phyloP scores from a whole-genome alignment of 2,329 filamentous ascomycete species.

The Blastomyces gilchristii region DNA sequence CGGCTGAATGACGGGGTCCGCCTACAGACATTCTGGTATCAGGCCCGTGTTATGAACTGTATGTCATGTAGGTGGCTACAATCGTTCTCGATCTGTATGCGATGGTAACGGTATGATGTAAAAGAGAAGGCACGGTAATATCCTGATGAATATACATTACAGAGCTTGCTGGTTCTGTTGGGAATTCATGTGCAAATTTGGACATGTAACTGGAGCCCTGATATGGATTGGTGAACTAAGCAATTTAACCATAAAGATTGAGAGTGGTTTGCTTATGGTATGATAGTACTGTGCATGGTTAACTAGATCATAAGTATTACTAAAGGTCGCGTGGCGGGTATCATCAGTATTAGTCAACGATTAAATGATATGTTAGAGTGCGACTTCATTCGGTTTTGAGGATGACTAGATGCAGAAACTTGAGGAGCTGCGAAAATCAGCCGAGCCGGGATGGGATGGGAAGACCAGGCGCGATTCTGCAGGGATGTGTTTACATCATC shows the following conservation, averaged over 20 bases:
- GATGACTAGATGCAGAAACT: background rate
- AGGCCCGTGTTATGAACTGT: background rate
- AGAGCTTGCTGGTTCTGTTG: background rate
- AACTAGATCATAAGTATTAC: too few relatives aligned
- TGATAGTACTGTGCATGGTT: too few relatives aligned
- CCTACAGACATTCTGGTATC: background rate
- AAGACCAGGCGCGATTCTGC: background rate
- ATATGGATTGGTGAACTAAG: too few relatives aligned
- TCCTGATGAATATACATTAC: background rate
- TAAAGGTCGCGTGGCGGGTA: background rate
- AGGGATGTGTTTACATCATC: background rate
- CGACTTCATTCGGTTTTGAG: background rate
- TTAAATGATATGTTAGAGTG: background rate
- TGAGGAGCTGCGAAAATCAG: background rate
- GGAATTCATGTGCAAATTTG: background rate
- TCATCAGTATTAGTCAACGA: background rate
- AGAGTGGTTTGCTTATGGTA: too few relatives aligned
- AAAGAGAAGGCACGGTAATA: background rate
- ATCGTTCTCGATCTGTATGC: background rate
- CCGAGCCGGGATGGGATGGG: background rate
- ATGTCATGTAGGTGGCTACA: background rate
- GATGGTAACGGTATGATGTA: background rate
- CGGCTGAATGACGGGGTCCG: background rate
- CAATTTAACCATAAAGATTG: too few relatives aligned
- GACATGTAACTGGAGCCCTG: too few relatives aligned